Evolutionary conservation across 108 stramenopile genomes (phyloP).

Genomic region (Cyclotella sp.): DNA sequence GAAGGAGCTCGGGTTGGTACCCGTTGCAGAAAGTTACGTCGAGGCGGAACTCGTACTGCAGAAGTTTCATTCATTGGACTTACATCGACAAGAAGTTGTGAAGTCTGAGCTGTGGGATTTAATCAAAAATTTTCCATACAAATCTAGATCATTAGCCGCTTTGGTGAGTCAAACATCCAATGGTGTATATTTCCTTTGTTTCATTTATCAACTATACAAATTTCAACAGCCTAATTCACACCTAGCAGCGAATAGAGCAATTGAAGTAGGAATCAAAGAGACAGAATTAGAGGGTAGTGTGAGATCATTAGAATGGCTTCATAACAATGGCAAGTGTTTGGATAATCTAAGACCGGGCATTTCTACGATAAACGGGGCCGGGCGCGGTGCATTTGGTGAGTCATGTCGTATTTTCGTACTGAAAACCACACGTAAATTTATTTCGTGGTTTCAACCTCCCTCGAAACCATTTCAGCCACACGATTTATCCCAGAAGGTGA

Average conservation of each 20-base stretch:
- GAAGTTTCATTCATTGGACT: conserved; percentile 25
- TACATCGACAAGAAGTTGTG: conserved; percentile 5
- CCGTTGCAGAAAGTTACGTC: conserved; percentile 40
- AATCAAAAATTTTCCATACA: conserved; percentile 9
- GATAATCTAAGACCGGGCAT: conserved; percentile 44
- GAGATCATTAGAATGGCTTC: conserved; percentile 53
- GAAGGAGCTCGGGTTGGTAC: conserved; percentile 42
- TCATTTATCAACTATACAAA: neutral
- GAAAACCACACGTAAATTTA: neutral
- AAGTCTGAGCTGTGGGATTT: conserved; percentile 31
- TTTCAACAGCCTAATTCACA: neutral
- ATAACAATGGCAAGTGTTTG: conserved; percentile 56
- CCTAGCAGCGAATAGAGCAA: conserved; percentile 12
- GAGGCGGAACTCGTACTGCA: conserved; percentile 48
- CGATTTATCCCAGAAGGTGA: conserved; percentile 42
- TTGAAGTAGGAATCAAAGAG: conserved; percentile 26
- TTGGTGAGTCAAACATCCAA: conserved; percentile 1
- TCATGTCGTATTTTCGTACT: neutral
- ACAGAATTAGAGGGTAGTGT: conserved; percentile 21
- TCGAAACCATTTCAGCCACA: conserved; percentile 16
- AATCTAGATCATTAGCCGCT: conserved; percentile 28
- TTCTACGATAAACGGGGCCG: conserved; percentile 29
- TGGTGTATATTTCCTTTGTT: neutral
- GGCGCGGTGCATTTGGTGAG: conserved; percentile 19
- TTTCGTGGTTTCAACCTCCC: neutral